A percentile compares a stretch with the other conserved stretches of the same genome.
Evolutionary conservation across 139 green algal species (phyloP).

Genomic region (Dunaliella primolecta): DNA sequence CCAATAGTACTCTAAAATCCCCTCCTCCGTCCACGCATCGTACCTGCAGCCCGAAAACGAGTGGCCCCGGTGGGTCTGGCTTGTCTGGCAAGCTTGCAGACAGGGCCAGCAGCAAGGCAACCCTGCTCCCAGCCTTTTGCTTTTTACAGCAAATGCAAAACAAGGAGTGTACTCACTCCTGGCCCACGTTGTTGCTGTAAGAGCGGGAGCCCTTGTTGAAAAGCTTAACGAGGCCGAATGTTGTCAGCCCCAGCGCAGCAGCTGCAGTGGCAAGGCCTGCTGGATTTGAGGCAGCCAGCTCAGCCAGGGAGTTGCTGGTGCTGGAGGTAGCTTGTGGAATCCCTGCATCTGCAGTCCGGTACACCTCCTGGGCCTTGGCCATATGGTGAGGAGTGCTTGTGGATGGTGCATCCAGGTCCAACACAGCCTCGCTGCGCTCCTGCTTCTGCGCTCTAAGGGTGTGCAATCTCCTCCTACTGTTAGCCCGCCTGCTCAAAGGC

Average conservation of each 20-base stretch:
- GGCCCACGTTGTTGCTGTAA: constrained; percentile 84
- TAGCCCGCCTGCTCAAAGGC: no score
- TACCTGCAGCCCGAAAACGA: no score
- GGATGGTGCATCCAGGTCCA: neutral
- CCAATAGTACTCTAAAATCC: constrained; percentile 89
- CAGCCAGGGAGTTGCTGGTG: neutral
- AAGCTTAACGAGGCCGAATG: neutral
- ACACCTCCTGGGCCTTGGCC: neutral
- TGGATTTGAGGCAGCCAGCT: neutral
- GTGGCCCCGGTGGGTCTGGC: no score
- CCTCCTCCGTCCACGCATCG: constrained; percentile 88
- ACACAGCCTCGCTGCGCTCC: neutral
- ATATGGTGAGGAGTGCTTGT: no score
- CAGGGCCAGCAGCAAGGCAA: no score
- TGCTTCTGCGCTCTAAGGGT: no score
- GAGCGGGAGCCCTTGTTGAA: constrained; percentile 73
- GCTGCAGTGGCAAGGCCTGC: neutral
- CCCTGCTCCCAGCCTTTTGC: no score
- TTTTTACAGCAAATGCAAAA: no score
- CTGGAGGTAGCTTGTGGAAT: no score
- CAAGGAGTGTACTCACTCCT: constrained; percentile 56
- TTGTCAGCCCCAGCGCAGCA: constrained; percentile 1
- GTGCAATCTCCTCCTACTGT: no score
- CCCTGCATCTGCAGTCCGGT: neutral
- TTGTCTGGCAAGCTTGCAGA: no score